Percentiles rank a stretch among this genome's conserved stretches.
These are phyloP conservation scores for Metschnikowia proteae DNA, from an alignment of 805 yeast genomes.

Conservation along the genomic window DNA sequence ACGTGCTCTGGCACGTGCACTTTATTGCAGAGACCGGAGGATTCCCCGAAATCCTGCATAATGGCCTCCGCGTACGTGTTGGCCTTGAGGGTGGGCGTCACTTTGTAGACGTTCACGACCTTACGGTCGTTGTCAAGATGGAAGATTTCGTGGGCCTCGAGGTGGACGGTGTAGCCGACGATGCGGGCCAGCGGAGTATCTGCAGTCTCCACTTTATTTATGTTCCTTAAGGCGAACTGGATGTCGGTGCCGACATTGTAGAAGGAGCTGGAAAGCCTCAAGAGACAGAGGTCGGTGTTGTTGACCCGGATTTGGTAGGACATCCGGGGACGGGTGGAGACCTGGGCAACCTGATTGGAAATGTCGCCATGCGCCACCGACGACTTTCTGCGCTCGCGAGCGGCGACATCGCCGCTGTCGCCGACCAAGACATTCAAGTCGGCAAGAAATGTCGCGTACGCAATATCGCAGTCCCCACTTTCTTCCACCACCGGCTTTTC, in stretches of 20 bases:
- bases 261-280: conserved; percentile 31
- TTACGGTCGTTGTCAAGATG: conserved; percentile 19
- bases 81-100: conserved; percentile 31
- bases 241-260: conserved; percentile 40
- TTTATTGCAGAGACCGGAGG: neutral
- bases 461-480: neutral
- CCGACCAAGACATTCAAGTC: conserved; percentile 33
- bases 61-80: conserved; percentile 32
- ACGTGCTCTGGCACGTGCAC: conserved; percentile 30
- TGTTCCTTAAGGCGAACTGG: conserved; percentile 27
- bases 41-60: conserved; percentile 14
- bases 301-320: conserved; percentile 35
- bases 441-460: conserved; percentile 17
- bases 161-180: conserved; percentile 30
- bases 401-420: conserved; percentile 31
- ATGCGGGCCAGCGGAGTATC: conserved; percentile 19
- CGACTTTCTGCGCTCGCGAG: conserved; percentile 12
- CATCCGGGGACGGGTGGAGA: conserved; percentile 12
- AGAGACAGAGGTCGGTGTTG: conserved; percentile 28
- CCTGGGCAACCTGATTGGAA: conserved; percentile 9
- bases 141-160: conserved; percentile 40
- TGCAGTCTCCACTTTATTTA: conserved; percentile 4
- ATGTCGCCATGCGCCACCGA: conserved; percentile 10
- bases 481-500: neutral
- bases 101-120: conserved; percentile 28